Percentiles rank a stretch among this genome's conserved stretches.
phyloP scores from a whole-genome alignment of 192 early-diverging fungal genomes.

The Funneliformis mosseae region DNA sequence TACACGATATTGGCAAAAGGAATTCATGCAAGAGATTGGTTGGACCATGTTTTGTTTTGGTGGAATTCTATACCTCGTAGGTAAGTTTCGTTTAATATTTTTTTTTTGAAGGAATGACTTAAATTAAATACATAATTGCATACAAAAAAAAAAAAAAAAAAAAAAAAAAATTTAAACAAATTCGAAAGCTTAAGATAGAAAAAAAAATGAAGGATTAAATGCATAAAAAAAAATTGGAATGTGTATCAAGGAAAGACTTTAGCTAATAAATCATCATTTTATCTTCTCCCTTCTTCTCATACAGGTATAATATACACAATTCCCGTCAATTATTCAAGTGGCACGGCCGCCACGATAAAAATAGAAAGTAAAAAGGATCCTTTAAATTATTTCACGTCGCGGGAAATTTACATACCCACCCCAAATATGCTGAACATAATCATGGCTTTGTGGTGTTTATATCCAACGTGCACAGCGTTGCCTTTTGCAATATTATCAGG shows the following conservation, averaged over 20 bases:
- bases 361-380: background rate
- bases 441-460: conserved; percentile 5
- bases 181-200: no score
- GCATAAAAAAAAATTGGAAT: background rate
- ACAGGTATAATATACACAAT: conserved; percentile 35
- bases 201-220: no score
- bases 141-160: background rate
- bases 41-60: conserved; percentile 29
- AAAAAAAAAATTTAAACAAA: background rate
- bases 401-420: conserved; percentile 4
- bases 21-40: conserved; percentile 15
- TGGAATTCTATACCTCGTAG: conserved; percentile 11
- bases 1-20: conserved; percentile 14
- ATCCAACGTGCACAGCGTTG: conserved; percentile 9
- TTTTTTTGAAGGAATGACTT: background rate
- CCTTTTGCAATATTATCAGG: conserved; percentile 20
- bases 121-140: background rate
- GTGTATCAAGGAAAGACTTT: background rate
- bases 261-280: background rate
- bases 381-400: background rate
- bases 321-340: conserved; percentile 18
- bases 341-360: background rate
- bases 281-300: background rate
- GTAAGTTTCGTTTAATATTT: conserved; percentile 3
- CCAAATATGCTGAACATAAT: background rate